Conservation (phyloP, 371 early-diverging fungal species). For the Conidiobolus incongruus region DNA sequence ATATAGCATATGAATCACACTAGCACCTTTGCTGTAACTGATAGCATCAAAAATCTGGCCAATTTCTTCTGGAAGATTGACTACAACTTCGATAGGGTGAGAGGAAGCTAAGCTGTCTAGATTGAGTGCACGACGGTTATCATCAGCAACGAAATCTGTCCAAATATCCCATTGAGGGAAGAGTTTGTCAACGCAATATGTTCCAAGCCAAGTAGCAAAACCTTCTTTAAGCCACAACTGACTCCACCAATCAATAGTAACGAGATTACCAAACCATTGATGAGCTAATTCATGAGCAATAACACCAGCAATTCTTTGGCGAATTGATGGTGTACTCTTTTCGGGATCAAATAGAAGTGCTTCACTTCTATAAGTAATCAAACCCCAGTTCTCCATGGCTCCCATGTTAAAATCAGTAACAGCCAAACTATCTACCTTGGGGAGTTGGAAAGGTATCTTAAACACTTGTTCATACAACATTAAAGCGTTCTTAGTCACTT, state of each 20-base stretch:
- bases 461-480: slow-evolving; percentile 65
- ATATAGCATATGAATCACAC: slow-evolving; percentile 76
- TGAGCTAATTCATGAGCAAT: slow-evolving; percentile 88
- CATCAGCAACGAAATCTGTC: slow-evolving; percentile 44
- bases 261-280: slow-evolving; percentile 96
- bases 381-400: slow-evolving; percentile 91
- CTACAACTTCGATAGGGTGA: slow-evolving; percentile 81
- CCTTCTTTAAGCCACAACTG: slow-evolving; percentile 94
- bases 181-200: slow-evolving; percentile 47
- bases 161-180: slow-evolving; percentile 58
- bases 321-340: slow-evolving; percentile 28
- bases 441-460: slow-evolving; percentile 56
- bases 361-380: slow-evolving; percentile 74
- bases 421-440: slow-evolving; percentile 76
- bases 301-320: slow-evolving; percentile 57
- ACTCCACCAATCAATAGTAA: slow-evolving; percentile 66
- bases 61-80: slow-evolving; percentile 47
- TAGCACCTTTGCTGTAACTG: slow-evolving; percentile 77
- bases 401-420: slow-evolving; percentile 75
- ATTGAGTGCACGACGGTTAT: slow-evolving; percentile 36
- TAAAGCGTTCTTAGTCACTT: slow-evolving; percentile 41
- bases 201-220: slow-evolving; percentile 84
- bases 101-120: slow-evolving; percentile 61
- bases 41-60: slow-evolving; percentile 62
- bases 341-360: slow-evolving; percentile 43